Percentiles rank a stretch among this genome's conserved stretches.
These are phyloP conservation scores for Daldinia sp. DNA, from an alignment of 2,329 filamentous ascomycete species.

Conservation along the genomic window DNA sequence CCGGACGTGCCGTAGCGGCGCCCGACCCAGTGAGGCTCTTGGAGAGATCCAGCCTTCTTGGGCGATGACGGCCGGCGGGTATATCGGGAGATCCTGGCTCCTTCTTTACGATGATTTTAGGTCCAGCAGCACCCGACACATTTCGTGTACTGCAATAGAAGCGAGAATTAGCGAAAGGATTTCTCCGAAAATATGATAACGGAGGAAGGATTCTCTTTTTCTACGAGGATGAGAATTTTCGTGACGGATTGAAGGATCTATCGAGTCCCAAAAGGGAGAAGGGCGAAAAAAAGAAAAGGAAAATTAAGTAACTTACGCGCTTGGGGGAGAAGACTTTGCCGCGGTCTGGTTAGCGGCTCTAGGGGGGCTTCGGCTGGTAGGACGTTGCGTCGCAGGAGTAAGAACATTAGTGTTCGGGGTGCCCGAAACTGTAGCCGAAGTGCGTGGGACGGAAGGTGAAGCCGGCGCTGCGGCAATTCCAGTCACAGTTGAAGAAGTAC, in stretches of 20 bases:
- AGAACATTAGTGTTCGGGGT: conserved; percentile 51
- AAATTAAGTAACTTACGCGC: conserved; percentile 59
- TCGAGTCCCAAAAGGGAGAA: conserved; percentile 10
- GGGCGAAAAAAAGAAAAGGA: conserved; percentile 33
- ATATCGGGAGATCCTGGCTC: conserved; percentile 90
- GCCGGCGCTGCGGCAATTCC: conserved; percentile 44
- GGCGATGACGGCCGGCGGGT: conserved; percentile 75
- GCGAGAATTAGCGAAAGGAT: conserved; percentile 39
- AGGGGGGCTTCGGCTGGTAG: conserved; percentile 64
- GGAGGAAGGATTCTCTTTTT: conserved; percentile 6
- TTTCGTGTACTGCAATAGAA: conserved; percentile 55
- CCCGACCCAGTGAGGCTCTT: conserved; percentile 63
- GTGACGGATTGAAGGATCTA: conserved; percentile 34
- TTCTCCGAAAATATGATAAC: background rate
- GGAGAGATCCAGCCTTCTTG: conserved; percentile 80
- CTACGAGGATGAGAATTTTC: background rate
- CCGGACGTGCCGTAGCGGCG: conserved; percentile 72
- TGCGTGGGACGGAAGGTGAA: conserved; percentile 57
- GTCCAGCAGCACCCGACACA: conserved; percentile 58
- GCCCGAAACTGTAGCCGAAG: conserved; percentile 48
- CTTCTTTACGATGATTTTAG: conserved; percentile 95
- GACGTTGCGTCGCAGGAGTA: conserved; percentile 53
- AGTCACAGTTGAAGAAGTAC: conserved; percentile 46
- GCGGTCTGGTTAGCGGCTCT: conserved; percentile 46
- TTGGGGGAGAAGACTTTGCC: conserved; percentile 65